Percentiles rank a stretch among this genome's conserved stretches.
Conservation (phyloP, 2,329 filamentous ascomycete species). For the Aspergillus amoenus region DNA sequence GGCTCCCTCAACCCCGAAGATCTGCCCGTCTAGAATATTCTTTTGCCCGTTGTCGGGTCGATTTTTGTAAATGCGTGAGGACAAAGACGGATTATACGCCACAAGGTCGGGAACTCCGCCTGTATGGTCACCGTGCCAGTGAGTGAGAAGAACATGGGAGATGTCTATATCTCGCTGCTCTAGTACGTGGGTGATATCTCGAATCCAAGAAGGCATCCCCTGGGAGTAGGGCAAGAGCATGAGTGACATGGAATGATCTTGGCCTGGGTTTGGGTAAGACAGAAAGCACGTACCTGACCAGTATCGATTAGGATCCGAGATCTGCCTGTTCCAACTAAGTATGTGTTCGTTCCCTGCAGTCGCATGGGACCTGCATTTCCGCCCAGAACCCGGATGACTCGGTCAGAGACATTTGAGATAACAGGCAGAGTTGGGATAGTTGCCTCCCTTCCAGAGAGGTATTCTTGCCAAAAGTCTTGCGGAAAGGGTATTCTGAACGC, state of each 20-base stretch:
- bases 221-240: not conserved
- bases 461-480: conserved; percentile 13
- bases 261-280: not conserved
- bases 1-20: conserved; percentile 41
- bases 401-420: conserved; percentile 38
- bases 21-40: conserved; percentile 37
- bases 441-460: conserved; percentile 13
- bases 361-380: conserved; percentile 44
- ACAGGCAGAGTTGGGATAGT: conserved; percentile 36
- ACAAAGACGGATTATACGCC: conserved; percentile 26
- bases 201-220: conserved; percentile 6
- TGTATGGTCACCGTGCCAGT: conserved; percentile 48
- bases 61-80: conserved; percentile 40
- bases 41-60: conserved; percentile 30
- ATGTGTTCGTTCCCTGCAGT: conserved; percentile 42
- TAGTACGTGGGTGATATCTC: not conserved
- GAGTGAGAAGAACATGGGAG: conserved; percentile 45
- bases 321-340: conserved; percentile 36
- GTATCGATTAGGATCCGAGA: conserved; percentile 34
- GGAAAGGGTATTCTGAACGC: conserved; percentile 11
- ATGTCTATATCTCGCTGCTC: conserved; percentile 23
- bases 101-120: conserved; percentile 43
- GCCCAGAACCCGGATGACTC: conserved; percentile 44
- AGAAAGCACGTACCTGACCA: conserved; percentile 7
- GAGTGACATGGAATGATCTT: not conserved